Percentiles rank a stretch among this genome's conserved stretches.
These are phyloP conservation scores for Cardamine chenopodiifolia DNA, from an alignment of 345 rosid species.

Conservation along the genomic window DNA sequence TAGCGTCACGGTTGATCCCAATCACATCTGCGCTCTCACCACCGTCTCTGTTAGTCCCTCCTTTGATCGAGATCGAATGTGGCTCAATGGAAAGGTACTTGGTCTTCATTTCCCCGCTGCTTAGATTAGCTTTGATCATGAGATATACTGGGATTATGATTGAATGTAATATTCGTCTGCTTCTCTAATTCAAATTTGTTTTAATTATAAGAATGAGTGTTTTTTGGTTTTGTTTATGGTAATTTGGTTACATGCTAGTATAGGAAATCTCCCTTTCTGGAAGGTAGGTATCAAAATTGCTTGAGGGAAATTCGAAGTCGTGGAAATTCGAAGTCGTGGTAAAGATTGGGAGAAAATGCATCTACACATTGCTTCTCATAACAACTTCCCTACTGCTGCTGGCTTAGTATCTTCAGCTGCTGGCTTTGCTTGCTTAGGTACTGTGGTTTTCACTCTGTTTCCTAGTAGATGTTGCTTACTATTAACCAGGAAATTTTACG, in stretches of 20 bases:
- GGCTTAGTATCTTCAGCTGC: slow-evolving; percentile 99
- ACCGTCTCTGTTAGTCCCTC: slow-evolving; percentile 92
- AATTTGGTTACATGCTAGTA: slow-evolving; percentile 39
- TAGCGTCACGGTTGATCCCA: slow-evolving; percentile 88
- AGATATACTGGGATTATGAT: not conserved
- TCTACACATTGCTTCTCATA: slow-evolving; percentile 81
- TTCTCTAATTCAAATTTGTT: not conserved
- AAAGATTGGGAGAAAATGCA: slow-evolving; percentile 85
- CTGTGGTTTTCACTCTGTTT: not conserved
- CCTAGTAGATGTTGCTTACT: not conserved
- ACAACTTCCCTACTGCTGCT: slow-evolving; percentile 95
- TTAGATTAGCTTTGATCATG: not conserved
- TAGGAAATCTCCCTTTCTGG: slow-evolving; percentile 95
- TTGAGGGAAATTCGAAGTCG: slow-evolving; percentile 80
- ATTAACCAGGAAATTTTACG: not conserved
- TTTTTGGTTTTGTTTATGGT: not conserved
- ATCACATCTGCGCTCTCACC: slow-evolving; percentile 84
- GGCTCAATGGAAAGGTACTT: slow-evolving; percentile 92
- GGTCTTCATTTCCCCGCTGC: not conserved
- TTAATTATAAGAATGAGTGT: not conserved
- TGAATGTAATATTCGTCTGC: not conserved
- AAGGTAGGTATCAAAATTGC: slow-evolving; percentile 79
- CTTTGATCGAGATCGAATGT: slow-evolving; percentile 86
- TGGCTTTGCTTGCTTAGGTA: slow-evolving; percentile 95
- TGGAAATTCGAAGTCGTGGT: slow-evolving; percentile 77